phyloP scores from a whole-genome alignment of 2,329 filamentous ascomycete genomes.

The Cadophora sp. region DNA sequence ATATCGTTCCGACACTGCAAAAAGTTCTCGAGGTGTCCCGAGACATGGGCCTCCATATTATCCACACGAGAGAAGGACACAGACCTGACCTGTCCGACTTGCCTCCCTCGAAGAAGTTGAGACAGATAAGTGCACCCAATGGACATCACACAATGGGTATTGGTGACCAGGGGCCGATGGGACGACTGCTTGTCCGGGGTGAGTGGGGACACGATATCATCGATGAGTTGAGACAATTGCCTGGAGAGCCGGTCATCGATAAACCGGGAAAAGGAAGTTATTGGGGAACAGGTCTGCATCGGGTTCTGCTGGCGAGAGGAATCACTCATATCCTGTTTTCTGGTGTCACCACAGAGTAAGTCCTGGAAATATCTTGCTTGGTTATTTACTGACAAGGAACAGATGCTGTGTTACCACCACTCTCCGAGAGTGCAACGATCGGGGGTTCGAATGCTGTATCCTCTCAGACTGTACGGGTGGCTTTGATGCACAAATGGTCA shows the following conservation, averaged over 20 bases:
- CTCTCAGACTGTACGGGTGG: slow-evolving; percentile 56
- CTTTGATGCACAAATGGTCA: slow-evolving; percentile 54
- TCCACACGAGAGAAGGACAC: slow-evolving; percentile 61
- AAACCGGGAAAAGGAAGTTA: slow-evolving; percentile 59
- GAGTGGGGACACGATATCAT: slow-evolving; percentile 64
- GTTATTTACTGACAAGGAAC: slow-evolving; percentile 16
- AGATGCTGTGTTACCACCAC: slow-evolving; percentile 62
- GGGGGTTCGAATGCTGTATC: slow-evolving; percentile 66
- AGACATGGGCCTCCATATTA: slow-evolving; percentile 49
- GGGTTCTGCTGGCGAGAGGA: slow-evolving; percentile 58
- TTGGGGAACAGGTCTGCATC: slow-evolving; percentile 61
- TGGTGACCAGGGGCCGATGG: slow-evolving; percentile 58
- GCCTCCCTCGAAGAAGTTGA: slow-evolving; percentile 58
- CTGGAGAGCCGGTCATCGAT: slow-evolving; percentile 44
- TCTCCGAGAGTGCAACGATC: slow-evolving; percentile 62
- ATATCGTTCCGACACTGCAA: slow-evolving; percentile 52
- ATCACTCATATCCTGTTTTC: slow-evolving; percentile 63
- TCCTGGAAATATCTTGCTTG: background rate
- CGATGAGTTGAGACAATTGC: slow-evolving; percentile 46
- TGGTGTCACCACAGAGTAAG: slow-evolving; percentile 62
- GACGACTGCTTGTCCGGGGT: slow-evolving; percentile 63
- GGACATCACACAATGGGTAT: slow-evolving; percentile 54
- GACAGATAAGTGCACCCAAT: slow-evolving; percentile 51
- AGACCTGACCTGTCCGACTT: slow-evolving; percentile 61
- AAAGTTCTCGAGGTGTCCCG: slow-evolving; percentile 53